Evolutionary conservation across 805 yeast genomes (phyloP), one percentile per base, ranked within the genome.

Genomic region (Barnettozyma botsteinii): DNA sequence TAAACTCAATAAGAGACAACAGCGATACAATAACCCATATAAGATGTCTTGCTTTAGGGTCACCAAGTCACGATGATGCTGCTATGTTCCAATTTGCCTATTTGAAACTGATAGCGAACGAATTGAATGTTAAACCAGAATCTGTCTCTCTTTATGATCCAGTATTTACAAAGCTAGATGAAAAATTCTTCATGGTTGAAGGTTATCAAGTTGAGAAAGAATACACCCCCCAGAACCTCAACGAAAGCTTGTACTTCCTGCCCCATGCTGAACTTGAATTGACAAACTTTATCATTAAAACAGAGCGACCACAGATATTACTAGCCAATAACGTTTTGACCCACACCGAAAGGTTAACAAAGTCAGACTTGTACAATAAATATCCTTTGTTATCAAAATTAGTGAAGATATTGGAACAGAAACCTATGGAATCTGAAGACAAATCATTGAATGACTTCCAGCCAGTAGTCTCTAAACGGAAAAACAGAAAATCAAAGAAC

Each of bases 251-350:
- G 2, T 81, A 65, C 55, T 84, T 75, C 52, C 65, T 85, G 34
- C 94, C 94, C 0, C 95, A 85, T 61, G 91, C 89, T 0, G 85
- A 87, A 1, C 58, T 81, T 29, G 65, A 57, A 14, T 51, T 78
- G 14, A 73, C 81, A 1, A 70, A 75, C 30, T n/a, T 20, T 2
- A 46, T 77, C 1, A 37, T 77, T 11, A 31, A 31, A 2, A 26
- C 32, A 0, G 56, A 61, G 18, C 21, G 53, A 25, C 77, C 81
- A 3, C 38, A 31, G n/a, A 51, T 59, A 26, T 46, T 73, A 32
- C 55, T 79, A 15, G 79, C 77, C 6, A 79, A 79, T 50, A 67
- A 79, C 51, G 43, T 77, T 4, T 51, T 69, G 0, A 65, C 66
- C 6, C 82, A 79, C 46, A 75, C 80, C 1, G 80, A 75, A 40